Evolutionary conservation across 2,329 filamentous ascomycete genomes (phyloP).

Genomic region (Tothia fuscella): DNA sequence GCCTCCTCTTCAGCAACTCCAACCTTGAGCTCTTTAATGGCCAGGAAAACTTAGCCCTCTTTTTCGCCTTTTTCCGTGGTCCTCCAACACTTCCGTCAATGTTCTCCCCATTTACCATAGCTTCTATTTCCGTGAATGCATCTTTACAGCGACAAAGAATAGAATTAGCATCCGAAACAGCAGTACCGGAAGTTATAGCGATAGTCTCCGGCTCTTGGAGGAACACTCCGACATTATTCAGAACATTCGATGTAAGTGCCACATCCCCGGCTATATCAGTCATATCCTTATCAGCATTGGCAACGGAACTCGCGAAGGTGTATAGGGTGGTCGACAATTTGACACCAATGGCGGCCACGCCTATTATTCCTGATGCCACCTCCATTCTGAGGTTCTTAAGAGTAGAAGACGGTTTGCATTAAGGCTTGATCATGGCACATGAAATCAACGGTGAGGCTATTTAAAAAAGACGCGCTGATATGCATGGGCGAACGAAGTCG

Average conservation of each 20-base stretch:
- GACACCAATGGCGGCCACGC: conserved; percentile 17
- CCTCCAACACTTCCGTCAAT: neutral
- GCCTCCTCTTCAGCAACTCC: conserved; percentile 16
- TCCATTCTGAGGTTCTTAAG: no score
- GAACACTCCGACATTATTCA: conserved; percentile 17
- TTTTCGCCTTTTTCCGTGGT: neutral
- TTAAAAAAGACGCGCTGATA: no score
- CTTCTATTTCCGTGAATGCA: neutral
- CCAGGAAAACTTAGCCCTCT: conserved; percentile 17
- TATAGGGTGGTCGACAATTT: conserved; percentile 18
- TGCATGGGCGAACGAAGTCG: no score
- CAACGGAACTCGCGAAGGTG: conserved; percentile 15
- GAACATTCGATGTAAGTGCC: conserved; percentile 17
- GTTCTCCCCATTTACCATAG: neutral
- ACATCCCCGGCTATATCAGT: conserved; percentile 18
- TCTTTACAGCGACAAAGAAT: neutral
- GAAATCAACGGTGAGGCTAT: no score
- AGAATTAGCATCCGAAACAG: neutral
- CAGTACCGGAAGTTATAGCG: neutral
- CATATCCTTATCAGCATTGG: conserved; percentile 18
- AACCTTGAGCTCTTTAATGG: conserved; percentile 18
- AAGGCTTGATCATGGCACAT: no score
- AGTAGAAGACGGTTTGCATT: no score
- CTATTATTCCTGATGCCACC: no score
- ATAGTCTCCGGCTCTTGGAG: neutral